A percentile compares a stretch with the other conserved stretches of the same genome.
Conservation (phyloP, 2,329 filamentous ascomycete species). For the Xylariaceae sp. region DNA sequence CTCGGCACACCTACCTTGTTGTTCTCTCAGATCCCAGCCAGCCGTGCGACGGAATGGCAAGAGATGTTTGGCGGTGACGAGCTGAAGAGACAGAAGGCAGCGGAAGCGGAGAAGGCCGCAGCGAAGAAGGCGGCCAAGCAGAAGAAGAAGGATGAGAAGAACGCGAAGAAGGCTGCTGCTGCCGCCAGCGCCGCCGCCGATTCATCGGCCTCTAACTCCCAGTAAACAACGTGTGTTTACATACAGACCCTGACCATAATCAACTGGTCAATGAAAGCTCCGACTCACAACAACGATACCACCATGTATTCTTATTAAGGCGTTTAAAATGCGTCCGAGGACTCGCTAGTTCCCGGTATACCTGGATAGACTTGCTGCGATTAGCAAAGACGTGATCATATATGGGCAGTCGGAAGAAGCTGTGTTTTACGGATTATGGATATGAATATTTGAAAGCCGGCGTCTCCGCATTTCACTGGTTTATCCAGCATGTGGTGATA, state of each 20-base stretch:
- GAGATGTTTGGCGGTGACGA: conserved; percentile 63
- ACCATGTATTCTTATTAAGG: neutral
- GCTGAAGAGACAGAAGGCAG: conserved; percentile 64
- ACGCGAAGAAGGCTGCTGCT: conserved; percentile 33
- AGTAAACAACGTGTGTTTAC: neutral
- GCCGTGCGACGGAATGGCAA: conserved; percentile 77
- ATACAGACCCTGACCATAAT: neutral
- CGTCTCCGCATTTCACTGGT: too few relatives aligned
- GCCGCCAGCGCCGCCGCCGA: neutral
- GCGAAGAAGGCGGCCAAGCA: conserved; percentile 48
- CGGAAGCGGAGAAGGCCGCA: conserved; percentile 45
- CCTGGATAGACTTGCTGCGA: too few relatives aligned
- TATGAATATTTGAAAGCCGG: too few relatives aligned
- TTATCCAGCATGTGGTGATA: too few relatives aligned
- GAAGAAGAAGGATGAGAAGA: conserved; percentile 47
- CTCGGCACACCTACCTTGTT: conserved; percentile 75
- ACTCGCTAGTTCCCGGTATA: neutral
- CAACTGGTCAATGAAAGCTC: neutral
- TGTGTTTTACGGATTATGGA: too few relatives aligned
- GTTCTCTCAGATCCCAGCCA: conserved; percentile 75
- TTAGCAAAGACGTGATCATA: too few relatives aligned
- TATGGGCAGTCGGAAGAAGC: too few relatives aligned
- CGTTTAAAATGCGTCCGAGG: neutral
- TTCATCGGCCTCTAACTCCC: neutral
- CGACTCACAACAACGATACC: neutral